These are phyloP conservation scores for Fraxinus platypoda DNA, from an alignment of 305 asterid genomes.

Conservation along the genomic window DNA sequence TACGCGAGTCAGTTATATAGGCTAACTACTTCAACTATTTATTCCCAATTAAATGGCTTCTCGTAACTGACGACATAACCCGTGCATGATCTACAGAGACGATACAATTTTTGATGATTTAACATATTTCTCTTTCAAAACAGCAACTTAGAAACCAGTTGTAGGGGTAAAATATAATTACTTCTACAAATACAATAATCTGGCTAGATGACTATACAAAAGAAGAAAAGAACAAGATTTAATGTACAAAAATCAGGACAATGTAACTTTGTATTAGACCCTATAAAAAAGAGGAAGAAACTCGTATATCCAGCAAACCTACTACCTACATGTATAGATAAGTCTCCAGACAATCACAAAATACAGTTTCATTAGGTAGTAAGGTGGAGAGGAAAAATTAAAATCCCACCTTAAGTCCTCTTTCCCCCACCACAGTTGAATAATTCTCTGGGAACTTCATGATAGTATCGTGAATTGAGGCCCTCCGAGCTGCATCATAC, in stretches of 20 bases:
- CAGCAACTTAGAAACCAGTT: not conserved
- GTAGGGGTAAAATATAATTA: not conserved
- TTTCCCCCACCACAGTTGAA: slow-evolving; percentile 91
- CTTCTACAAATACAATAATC: slow-evolving; percentile 14
- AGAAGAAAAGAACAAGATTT: not conserved
- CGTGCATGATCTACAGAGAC: slow-evolving; percentile 1
- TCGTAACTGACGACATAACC: not conserved
- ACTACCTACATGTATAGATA: not conserved
- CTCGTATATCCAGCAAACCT: not conserved
- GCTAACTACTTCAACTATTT: slow-evolving; percentile 8
- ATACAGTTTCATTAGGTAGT: not conserved
- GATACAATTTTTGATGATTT: slow-evolving; percentile 9
- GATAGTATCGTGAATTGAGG: slow-evolving; percentile 92
- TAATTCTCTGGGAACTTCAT: slow-evolving; percentile 83
- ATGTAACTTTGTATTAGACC: not conserved
- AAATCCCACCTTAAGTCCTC: slow-evolving; percentile 84
- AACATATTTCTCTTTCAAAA: not conserved
- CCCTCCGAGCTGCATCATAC: slow-evolving; percentile 85
- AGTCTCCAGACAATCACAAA: not conserved
- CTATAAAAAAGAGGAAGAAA: not conserved
- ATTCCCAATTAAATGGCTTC: slow-evolving; percentile 2
- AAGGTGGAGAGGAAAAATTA: not conserved
- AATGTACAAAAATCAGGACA: slow-evolving; percentile 3
- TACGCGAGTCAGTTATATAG: slow-evolving; percentile 16
- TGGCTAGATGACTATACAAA: not conserved